Evolutionary conservation across 768 basidiomycete genomes (phyloP).

Genomic region (Boletus barrowsii): DNA sequence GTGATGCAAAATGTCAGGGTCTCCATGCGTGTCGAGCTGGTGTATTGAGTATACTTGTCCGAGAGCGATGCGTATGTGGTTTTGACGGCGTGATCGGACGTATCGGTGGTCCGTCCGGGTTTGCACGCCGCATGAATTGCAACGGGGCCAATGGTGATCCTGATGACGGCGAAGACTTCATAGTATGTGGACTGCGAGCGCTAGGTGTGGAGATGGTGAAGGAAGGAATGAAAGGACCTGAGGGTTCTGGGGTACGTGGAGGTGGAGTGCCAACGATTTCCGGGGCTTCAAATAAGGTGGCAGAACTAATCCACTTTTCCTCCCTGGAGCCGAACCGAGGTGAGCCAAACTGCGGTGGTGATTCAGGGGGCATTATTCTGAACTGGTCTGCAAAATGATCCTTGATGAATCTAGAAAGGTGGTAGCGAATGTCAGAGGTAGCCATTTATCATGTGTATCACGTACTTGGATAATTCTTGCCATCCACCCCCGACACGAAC

Average conservation of each 20-base stretch:
- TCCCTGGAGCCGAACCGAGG: constrained; percentile 43
- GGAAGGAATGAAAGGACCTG: constrained; percentile 53
- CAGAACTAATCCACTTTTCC: constrained; percentile 83
- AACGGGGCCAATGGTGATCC: constrained; percentile 77
- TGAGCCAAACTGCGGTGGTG: constrained; percentile 49
- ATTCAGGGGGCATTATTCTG: constrained; percentile 61
- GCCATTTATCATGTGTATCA: constrained; percentile 9
- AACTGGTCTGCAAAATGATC: constrained; percentile 84
- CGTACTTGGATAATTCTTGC: constrained; percentile 86
- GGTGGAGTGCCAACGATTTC: constrained; percentile 38
- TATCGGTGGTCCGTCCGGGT: constrained; percentile 48
- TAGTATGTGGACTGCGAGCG: constrained; percentile 43
- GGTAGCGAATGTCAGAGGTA: constrained; percentile 1
- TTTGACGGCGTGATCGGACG: constrained; percentile 70
- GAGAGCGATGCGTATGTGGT: constrained; percentile 44
- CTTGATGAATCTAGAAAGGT: constrained; percentile 67
- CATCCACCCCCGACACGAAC: constrained; percentile 95
- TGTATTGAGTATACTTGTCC: constrained; percentile 39
- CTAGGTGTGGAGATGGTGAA: constrained; percentile 56
- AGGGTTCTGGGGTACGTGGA: constrained; percentile 71
- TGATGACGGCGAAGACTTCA: constrained; percentile 53
- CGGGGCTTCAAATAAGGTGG: constrained; percentile 60
- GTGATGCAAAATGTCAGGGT: constrained; percentile 42
- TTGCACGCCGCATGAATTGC: constrained; percentile 83
- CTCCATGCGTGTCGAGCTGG: constrained; percentile 62